phyloP scores from a whole-genome alignment of 108 stramenopile species.

The Parietichytrium sp. region DNA sequence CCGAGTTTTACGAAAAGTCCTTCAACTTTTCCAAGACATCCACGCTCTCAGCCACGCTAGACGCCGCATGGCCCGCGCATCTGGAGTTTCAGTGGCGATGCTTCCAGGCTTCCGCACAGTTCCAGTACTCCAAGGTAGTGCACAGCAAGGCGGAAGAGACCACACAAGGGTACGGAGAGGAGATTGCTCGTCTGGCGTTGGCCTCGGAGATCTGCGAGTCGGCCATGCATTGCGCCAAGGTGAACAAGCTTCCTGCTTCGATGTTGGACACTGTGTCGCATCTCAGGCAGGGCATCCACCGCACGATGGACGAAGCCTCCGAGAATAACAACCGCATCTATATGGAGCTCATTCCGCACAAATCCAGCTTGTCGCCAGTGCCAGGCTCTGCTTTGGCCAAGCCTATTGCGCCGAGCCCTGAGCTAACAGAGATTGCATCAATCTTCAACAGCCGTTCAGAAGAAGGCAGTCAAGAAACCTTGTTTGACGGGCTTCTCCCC shows the following conservation, averaged over 20 bases:
- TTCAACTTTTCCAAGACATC: neutral
- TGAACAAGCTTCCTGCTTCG: neutral
- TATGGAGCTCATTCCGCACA: slow-evolving; percentile 12
- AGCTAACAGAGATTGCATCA: neutral
- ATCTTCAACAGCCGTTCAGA: neutral
- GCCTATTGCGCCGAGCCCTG: neutral
- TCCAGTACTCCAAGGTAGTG: slow-evolving; percentile 36
- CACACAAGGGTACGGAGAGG: slow-evolving; percentile 42
- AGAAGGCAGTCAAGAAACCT: neutral
- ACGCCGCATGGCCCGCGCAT: slow-evolving; percentile 42
- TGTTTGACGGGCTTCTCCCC: slow-evolving; percentile 14
- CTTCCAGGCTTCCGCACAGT: slow-evolving; percentile 46
- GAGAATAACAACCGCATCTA: slow-evolving; percentile 46
- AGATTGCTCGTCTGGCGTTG: slow-evolving; percentile 14
- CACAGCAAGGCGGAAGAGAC: slow-evolving; percentile 26
- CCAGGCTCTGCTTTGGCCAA: slow-evolving; percentile 13
- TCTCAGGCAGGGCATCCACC: neutral
- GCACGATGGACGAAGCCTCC: neutral
- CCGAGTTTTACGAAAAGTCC: slow-evolving; percentile 28
- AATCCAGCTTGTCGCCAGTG: neutral
- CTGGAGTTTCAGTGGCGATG: slow-evolving; percentile 47
- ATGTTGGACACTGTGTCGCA: slow-evolving; percentile 16
- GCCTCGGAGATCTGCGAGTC: slow-evolving; percentile 23
- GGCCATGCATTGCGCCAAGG: neutral
- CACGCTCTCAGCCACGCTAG: slow-evolving; percentile 11